Evolutionary conservation across 2,329 filamentous ascomycete species (phyloP).

Genomic region (Capronia epimyces): DNA sequence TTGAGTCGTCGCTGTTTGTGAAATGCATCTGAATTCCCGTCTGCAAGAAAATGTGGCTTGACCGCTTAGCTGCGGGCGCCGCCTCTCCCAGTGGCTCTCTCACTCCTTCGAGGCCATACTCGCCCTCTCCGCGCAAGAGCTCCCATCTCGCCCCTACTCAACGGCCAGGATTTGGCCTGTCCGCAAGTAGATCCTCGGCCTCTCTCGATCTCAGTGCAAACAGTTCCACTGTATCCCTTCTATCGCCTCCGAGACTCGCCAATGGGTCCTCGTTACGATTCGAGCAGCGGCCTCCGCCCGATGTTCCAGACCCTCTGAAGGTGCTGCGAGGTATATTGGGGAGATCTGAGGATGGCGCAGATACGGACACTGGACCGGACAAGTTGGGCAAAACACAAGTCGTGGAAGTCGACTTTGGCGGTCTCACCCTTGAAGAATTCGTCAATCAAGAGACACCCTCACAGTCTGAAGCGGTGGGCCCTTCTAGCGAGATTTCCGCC

Average conservation of each 20-base stretch:
- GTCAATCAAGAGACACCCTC: slow-evolving; percentile 42
- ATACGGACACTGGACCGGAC: slow-evolving; percentile 18
- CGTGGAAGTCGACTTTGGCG: slow-evolving; percentile 68
- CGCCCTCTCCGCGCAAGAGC: slow-evolving; percentile 64
- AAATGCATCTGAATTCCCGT: not conserved
- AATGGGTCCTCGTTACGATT: slow-evolving; percentile 67
- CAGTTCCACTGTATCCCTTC: slow-evolving; percentile 70
- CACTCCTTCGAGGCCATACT: slow-evolving; percentile 63
- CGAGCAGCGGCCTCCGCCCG: slow-evolving; percentile 46
- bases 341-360: slow-evolving; percentile 12
- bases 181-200: slow-evolving; percentile 63
- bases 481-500: slow-evolving; percentile 50
- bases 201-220: slow-evolving; percentile 66
- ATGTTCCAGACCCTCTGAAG: slow-evolving; percentile 64
- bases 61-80: slow-evolving; percentile 67
- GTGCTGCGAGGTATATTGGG: slow-evolving; percentile 58
- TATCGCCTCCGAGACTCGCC: slow-evolving; percentile 57
- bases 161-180: slow-evolving; percentile 61
- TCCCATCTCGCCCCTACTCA: slow-evolving; percentile 63
- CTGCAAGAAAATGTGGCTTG: slow-evolving; percentile 68
- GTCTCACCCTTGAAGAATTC: slow-evolving; percentile 69
- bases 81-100: slow-evolving; percentile 60
- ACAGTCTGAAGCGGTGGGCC: slow-evolving; percentile 64
- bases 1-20: not conserved
- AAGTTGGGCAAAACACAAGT: slow-evolving; percentile 35